phyloP scores from a whole-genome alignment of 129 eudicot species.

The Pulicaria dysenterica region DNA sequence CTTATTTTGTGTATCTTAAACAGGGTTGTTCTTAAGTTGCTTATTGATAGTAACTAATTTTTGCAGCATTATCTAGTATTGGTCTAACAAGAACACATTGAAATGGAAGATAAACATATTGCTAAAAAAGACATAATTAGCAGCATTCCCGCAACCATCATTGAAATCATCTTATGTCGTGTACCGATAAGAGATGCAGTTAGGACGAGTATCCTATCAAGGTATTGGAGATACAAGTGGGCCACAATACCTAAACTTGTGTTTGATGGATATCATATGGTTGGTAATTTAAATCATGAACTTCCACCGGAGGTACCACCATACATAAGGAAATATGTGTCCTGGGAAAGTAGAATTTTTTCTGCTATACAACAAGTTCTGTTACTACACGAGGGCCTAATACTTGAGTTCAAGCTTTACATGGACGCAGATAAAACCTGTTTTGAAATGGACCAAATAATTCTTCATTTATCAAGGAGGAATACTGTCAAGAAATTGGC shows the following conservation, averaged over 20 bases:
- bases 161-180: slow-evolving; percentile 14
- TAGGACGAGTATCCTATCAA: slow-evolving; percentile 19
- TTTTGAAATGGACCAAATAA: slow-evolving; percentile 1
- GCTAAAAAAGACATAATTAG: not conserved
- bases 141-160: slow-evolving; percentile 4
- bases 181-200: slow-evolving; percentile 13
- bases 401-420: not conserved
- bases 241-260: slow-evolving; percentile 22
- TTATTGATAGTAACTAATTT: too few species aligned
- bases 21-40: too few species aligned
- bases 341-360: not conserved
- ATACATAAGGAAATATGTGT: not conserved
- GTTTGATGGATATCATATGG: not conserved
- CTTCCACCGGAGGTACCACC: not conserved
- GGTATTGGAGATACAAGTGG: slow-evolving; percentile 21
- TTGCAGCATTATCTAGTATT: too few species aligned
- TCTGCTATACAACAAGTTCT: not conserved
- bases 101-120: not conserved
- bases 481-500: slow-evolving; percentile 1
- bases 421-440: not conserved
- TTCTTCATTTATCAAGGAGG: not conserved
- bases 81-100: too few species aligned
- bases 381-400: slow-evolving; percentile 1
- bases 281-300: not conserved
- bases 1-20: too few species aligned